phyloP scores from a whole-genome alignment of 108 stramenopile species.

The Fragilariopsis cylindrus region DNA sequence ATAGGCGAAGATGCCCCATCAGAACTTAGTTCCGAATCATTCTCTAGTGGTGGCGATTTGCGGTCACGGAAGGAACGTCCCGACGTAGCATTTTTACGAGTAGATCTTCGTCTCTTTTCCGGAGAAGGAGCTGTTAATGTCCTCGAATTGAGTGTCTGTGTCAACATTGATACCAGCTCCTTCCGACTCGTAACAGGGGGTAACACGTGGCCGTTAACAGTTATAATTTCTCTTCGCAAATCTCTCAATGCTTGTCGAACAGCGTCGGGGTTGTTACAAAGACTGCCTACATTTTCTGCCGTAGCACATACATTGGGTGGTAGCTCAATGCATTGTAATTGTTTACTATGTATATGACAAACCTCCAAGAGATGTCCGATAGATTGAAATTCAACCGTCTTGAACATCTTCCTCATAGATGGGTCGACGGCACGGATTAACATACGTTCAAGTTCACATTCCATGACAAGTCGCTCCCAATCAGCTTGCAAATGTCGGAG shows the following conservation, averaged over 20 bases:
- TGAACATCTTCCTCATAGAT: slow-evolving; percentile 66
- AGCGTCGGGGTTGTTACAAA: slow-evolving; percentile 43
- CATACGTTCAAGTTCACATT: slow-evolving; percentile 79
- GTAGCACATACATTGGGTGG: slow-evolving; percentile 47
- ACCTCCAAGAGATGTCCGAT: slow-evolving; percentile 86
- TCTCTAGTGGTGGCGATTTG: no score
- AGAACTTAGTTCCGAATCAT: slow-evolving; percentile 9
- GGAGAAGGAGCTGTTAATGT: slow-evolving; percentile 33
- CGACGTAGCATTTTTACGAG: neutral
- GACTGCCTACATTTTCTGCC: slow-evolving; percentile 33
- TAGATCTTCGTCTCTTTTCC: neutral
- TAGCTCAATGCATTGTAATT: slow-evolving; percentile 72
- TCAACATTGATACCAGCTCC: slow-evolving; percentile 61
- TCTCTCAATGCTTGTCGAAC: slow-evolving; percentile 80
- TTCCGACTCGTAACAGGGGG: slow-evolving; percentile 74
- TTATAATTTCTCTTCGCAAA: slow-evolving; percentile 81
- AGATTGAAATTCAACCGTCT: slow-evolving; percentile 71
- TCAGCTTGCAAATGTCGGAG: slow-evolving; percentile 65
- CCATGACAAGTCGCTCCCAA: slow-evolving; percentile 49
- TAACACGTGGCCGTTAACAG: slow-evolving; percentile 81
- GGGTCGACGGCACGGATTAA: slow-evolving; percentile 52
- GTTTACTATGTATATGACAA: slow-evolving; percentile 59
- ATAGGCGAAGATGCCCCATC: neutral
- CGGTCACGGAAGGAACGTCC: neutral
- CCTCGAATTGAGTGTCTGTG: slow-evolving; percentile 64